These are phyloP conservation scores for Hypholoma fasciculare DNA, from an alignment of 768 basidiomycete genomes.

Conservation along the genomic window DNA sequence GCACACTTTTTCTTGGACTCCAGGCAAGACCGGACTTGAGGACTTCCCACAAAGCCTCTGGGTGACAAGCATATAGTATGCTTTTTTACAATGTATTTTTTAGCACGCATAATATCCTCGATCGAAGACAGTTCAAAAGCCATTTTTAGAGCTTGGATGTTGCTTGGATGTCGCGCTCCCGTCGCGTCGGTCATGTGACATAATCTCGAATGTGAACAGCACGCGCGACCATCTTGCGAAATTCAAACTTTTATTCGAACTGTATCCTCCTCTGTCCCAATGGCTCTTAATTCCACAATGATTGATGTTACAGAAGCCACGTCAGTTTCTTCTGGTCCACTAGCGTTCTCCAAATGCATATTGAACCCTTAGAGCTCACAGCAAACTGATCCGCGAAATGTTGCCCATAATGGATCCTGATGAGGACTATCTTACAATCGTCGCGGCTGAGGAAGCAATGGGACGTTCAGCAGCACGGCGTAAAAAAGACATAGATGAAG, in stretches of 20 bases:
- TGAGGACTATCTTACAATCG: conserved; percentile 77
- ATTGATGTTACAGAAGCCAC: conserved; percentile 51
- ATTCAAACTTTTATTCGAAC: neutral
- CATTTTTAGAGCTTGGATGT: neutral
- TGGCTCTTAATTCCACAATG: conserved; percentile 9
- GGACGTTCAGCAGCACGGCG: conserved; percentile 52
- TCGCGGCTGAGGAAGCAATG: conserved; percentile 71
- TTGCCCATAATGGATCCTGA: conserved; percentile 73
- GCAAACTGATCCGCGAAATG: conserved; percentile 71
- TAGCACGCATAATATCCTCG: too few species aligned
- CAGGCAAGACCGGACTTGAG: too few species aligned
- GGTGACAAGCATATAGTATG: too few species aligned
- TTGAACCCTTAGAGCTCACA: conserved; percentile 20
- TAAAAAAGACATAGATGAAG: conserved; percentile 70
- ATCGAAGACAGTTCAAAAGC: too few species aligned
- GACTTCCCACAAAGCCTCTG: too few species aligned
- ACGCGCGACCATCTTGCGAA: too few species aligned
- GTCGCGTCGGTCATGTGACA: neutral
- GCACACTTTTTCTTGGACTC: too few species aligned
- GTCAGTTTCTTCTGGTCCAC: conserved; percentile 23
- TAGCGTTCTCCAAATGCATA: neutral
- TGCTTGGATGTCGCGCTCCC: neutral
- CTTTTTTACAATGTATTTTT: too few species aligned
- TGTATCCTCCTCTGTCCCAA: neutral
- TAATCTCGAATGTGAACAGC: neutral